Evolutionary conservation across 352 stramenopile species (phyloP), one percentile per base, ranked within the genome.

Genomic region (Pythium pyrilobum): DNA sequence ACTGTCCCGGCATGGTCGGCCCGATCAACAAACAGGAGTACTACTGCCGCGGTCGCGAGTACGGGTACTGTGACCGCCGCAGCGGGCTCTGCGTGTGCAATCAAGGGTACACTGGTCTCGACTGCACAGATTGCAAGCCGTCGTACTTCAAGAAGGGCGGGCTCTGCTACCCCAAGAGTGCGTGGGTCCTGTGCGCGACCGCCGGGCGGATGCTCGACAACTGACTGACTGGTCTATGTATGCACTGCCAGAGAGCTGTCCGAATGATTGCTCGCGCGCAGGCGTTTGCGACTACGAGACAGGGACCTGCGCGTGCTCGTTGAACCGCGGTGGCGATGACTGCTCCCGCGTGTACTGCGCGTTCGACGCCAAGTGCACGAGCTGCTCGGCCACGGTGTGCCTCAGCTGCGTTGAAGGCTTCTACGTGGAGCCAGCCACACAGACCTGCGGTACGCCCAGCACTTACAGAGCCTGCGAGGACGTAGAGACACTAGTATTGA

Each of bases 21-120:
- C 92, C 94, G 5, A 70, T 95, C 36, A 74, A 77, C 24, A 81
- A 97, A 44, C 70, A 81, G 11, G 83, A 94, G 61, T 98, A 91
- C 71, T 98, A 97, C 66, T 98, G 95, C 61, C 61, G 58, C 23
- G 77, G 83, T 18, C 84, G 88, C 42, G 80, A 96, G 48, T 96
- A 95, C 62, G 95, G 95, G 23, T 97, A 96, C 64, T 98, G 95
- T 65, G 95, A 98, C 67, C 81, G 88, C 28, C 82, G 89, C 37
- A 97, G 67, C 29, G 93, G 95, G 0, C 79, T 92, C 2, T 98
- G 95, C 57, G 92, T 96, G 28, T 98, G 95, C 63, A 97, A 97
- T 50, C 67, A 87, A 34, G 95, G 95, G 3, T 98, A 98, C 69
- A 85, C 82, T 24, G 95, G 95, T 2, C 52, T 95, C 4, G 85